phyloP scores from a whole-genome alignment of 148 eudicot genomes.

The Cornus controversa region DNA sequence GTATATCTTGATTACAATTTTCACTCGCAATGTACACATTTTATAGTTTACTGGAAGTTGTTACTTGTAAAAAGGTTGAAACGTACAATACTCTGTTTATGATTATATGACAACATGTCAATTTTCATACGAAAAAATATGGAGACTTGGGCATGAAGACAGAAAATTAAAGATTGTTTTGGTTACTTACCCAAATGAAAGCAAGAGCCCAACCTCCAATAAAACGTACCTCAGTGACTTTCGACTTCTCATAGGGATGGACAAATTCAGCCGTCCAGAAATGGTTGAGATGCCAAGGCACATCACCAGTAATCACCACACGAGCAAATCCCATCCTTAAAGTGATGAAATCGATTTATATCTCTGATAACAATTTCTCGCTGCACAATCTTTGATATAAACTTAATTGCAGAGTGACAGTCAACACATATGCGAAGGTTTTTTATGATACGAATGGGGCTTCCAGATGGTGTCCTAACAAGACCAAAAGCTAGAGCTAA shows the following conservation, averaged over 20 bases:
- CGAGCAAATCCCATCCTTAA: slow-evolving; percentile 42
- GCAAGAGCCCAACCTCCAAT: too few species aligned
- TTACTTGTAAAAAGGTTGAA: too few species aligned
- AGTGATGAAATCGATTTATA: slow-evolving; percentile 54
- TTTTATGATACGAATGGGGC: slow-evolving; percentile 51
- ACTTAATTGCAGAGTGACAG: slow-evolving; percentile 44
- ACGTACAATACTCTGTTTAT: too few species aligned
- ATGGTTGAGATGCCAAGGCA: not conserved
- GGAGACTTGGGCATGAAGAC: not conserved
- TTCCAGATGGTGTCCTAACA: slow-evolving; percentile 32
- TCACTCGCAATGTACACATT: too few species aligned
- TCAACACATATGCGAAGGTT: slow-evolving; percentile 51
- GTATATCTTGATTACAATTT: too few species aligned
- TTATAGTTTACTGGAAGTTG: too few species aligned
- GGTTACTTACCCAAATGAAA: too few species aligned
- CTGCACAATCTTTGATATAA: slow-evolving; percentile 34
- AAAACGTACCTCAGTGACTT: too few species aligned
- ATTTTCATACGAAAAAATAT: not conserved
- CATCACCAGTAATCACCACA: slow-evolving; percentile 58
- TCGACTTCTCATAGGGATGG: too few species aligned
- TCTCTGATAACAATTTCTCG: slow-evolving; percentile 51
- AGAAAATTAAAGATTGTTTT: not conserved
- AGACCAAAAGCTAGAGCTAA: slow-evolving; percentile 47
- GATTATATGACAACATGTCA: too few species aligned
- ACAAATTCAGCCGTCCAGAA: too few species aligned